phyloP scores from a whole-genome alignment of 257 asterid species.

The Solanum peruvianum region DNA sequence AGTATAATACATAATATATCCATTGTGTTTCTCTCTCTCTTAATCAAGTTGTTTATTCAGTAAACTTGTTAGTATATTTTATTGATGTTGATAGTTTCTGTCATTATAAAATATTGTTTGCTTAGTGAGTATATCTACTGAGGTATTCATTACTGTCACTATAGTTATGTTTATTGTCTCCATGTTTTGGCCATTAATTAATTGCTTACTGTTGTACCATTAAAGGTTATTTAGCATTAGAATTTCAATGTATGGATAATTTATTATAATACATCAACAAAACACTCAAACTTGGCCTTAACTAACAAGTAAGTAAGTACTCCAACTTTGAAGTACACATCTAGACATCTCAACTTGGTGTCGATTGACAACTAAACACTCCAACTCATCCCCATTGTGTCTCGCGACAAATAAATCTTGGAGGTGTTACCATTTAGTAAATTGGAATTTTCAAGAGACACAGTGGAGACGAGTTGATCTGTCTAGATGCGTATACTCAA shows the following conservation, averaged over 20 bases:
- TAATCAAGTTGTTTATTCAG: constrained; percentile 4
- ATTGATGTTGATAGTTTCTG: constrained; percentile 5
- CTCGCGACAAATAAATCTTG: not conserved
- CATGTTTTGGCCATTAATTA: constrained; percentile 2
- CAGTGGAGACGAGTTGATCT: not conserved
- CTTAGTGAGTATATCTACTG: not conserved
- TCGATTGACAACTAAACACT: not conserved
- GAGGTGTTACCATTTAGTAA: not conserved
- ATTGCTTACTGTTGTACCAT: not conserved
- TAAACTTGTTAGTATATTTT: not conserved
- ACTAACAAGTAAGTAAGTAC: not conserved
- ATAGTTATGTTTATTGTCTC: constrained; percentile 1
- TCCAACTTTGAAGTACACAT: not conserved
- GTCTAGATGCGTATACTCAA: not conserved
- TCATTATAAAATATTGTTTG: not conserved
- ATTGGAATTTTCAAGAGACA: no score
- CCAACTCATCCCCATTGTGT: not conserved
- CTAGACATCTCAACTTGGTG: not conserved
- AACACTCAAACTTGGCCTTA: not conserved
- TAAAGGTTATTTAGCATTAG: not conserved
- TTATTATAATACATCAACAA: not conserved
- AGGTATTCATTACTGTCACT: constrained; percentile 2
- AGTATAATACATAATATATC: not conserved
- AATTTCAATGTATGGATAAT: not conserved
- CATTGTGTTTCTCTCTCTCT: constrained; percentile 1